These are phyloP conservation scores for Starmerella scarabaei DNA, from an alignment of 805 yeast genomes.

Conservation along the genomic window DNA sequence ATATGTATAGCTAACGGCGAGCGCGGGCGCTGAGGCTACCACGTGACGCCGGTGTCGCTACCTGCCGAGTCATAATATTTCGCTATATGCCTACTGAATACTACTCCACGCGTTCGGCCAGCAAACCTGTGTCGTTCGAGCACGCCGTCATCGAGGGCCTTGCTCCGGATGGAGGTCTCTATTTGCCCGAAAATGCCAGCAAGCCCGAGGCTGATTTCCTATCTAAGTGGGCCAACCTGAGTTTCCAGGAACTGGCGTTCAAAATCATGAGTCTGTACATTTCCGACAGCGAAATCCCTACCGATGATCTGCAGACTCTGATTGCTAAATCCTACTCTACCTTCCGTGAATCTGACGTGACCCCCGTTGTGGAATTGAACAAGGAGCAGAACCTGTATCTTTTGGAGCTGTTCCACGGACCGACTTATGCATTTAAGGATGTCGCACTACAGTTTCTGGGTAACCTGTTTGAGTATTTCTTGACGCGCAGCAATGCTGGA, in stretches of 20 bases:
- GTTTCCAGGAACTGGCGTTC: slow-evolving; percentile 79
- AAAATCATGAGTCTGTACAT: slow-evolving; percentile 75
- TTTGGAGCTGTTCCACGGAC: slow-evolving; percentile 94
- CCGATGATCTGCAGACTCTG: slow-evolving; percentile 49
- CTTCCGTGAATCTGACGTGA: slow-evolving; percentile 75
- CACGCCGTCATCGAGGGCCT: slow-evolving; percentile 49
- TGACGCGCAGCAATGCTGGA: slow-evolving; percentile 55
- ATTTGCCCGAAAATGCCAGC: slow-evolving; percentile 77
- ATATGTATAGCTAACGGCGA: too few species aligned
- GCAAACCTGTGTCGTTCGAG: slow-evolving; percentile 27
- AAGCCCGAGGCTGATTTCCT: slow-evolving; percentile 44
- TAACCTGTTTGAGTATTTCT: slow-evolving; percentile 84
- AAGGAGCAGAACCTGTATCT: slow-evolving; percentile 50
- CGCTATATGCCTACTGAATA: slow-evolving; percentile 25
- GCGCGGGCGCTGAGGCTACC: too few species aligned
- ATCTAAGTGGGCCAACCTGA: slow-evolving; percentile 53
- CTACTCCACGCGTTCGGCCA: slow-evolving; percentile 32
- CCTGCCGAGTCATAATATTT: too few species aligned
- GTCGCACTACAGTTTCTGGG: slow-evolving; percentile 98
- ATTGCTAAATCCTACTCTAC: slow-evolving; percentile 71
- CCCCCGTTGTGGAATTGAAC: slow-evolving; percentile 58
- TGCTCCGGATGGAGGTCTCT: slow-evolving; percentile 94
- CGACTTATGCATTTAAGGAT: slow-evolving; percentile 97
- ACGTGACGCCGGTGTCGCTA: too few species aligned
- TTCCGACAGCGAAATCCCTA: slow-evolving; percentile 56